Evolutionary conservation across 2,329 filamentous ascomycete genomes (phyloP), one percentile per base, ranked within the genome.

Genomic region (Akanthomyces lecanii): DNA sequence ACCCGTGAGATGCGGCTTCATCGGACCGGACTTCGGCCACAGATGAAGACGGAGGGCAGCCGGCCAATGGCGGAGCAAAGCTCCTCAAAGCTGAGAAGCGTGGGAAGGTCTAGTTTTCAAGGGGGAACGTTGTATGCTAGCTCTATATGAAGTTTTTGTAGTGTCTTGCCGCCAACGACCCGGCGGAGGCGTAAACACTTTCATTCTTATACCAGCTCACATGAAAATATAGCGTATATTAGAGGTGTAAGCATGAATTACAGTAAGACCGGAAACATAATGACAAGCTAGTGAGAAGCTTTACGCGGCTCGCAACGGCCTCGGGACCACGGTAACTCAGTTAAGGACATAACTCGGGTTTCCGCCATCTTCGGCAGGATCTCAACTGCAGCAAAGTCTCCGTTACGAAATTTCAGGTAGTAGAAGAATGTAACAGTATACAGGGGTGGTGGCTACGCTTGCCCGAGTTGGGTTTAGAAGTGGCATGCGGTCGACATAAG

Each of bases 341-440:
- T n/a, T n/a, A 21, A 55, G 59, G 59, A 62, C 59, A 50, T 55
- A 62, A 48, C 28, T 62, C 59, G 59, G 59, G n/a, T 21, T 62
- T 62, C 51, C 30, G n/a, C 16, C n/a, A 47, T 21, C 21, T 33
- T 52, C 16, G 21, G 30, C 30, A 54, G 51, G 48, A 44, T 53
- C 50, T 38, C 18, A 53, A 45, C 25, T 33, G 25, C 28, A 53
- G 18, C 21, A 10, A 7, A 21, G 11, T 10, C n/a, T n/a, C 30
- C 21, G 21, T 28, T 4, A 36, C 48, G 6, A 4, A 28, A 42
- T n/a, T 1, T 14, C 23, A 12, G 8, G 33, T 4, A 12, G 5
- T 18, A 42, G 7, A 12, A 21, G n/a, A 23, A 30, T 61, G 40
- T 3, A 55, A 48, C 11, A 38, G 12, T 4, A 25, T 21, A 21